Evolutionary conservation across 2,329 filamentous ascomycete species (phyloP), one percentile per base, ranked within the genome.

Genomic region (Ceratocystis destructans): DNA sequence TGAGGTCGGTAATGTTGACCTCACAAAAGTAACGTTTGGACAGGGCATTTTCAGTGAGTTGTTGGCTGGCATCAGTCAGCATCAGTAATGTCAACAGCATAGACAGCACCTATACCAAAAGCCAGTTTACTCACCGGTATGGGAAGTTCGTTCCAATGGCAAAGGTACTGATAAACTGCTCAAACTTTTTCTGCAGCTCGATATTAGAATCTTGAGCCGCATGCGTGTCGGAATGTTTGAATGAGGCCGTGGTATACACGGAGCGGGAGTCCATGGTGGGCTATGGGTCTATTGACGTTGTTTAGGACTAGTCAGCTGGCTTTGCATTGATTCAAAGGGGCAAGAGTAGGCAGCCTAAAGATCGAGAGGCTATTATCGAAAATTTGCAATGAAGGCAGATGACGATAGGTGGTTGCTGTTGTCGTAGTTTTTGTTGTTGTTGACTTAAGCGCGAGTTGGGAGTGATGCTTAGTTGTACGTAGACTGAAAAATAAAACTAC

Each of bases 1-100:
- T 97, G 68, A 99, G 79, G 75, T 99, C 93, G 69, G 89, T 90
- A 71, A 99, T 90, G 75, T 99, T 92, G 74, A 99, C 84, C 75
- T 99, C 93, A 79, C 94, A 96, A 76, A 87, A 96, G 78, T 91
- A 97, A 72, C 92, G 91, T 75, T 96, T 94, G 53, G 96, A 81
- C 1, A 97, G 83, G 6, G 94, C 91, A 78, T 99, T 99, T 74
- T 97, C 91, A 72, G 90, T 86, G 68, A 99, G 84, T 77, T 97
- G 94, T 73, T 97, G 93, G 83, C 94, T 95, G 71, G 28, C 31
- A 44, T 3, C 5, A 41, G 44, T 41, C 31, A 61, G 55, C 45
- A 31, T 31, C 44, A 33, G 1, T n/a, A 44, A 22, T n/a, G 8
- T 6, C 17, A 22, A 7, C 4, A 55, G 46, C 12, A 41, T 41